Conservation (phyloP, 192 early-diverging fungal species). For the Podila epigama region DNA sequence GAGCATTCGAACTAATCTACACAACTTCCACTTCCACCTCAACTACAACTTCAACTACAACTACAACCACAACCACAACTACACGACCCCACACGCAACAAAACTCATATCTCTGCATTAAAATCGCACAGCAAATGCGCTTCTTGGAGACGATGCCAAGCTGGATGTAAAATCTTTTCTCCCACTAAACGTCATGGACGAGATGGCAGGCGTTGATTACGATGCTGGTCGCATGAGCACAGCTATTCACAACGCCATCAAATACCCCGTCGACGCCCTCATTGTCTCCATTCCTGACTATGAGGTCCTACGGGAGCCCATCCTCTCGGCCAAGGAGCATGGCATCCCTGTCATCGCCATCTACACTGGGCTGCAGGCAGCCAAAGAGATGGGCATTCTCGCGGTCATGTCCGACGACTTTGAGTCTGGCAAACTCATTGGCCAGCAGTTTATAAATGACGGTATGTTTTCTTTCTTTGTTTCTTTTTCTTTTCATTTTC, state of each 20-base stretch:
- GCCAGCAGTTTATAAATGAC: constrained; percentile 12
- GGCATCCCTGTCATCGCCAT: constrained; percentile 38
- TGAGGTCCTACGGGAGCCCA: constrained; percentile 16
- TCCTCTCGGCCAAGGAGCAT: constrained; percentile 4
- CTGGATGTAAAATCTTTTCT: constrained; percentile 19
- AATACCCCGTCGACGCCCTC: constrained; percentile 15
- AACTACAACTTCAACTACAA: too few relatives aligned
- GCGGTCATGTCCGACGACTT: constrained; percentile 43
- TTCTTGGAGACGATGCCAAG: neutral
- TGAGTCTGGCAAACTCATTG: constrained; percentile 25
- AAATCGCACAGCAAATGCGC: neutral
- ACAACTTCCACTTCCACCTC: too few relatives aligned
- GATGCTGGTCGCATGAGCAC: constrained; percentile 10
- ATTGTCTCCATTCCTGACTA: constrained; percentile 41
- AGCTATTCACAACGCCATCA: constrained; percentile 18
- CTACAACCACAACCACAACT: neutral
- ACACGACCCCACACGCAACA: too few relatives aligned
- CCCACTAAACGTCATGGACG: constrained; percentile 7
- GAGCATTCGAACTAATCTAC: too few relatives aligned
- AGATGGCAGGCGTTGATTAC: constrained; percentile 12
- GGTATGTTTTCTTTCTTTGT: neutral
- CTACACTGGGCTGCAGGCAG: constrained; percentile 28
- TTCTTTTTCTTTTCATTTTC: neutral
- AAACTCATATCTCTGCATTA: too few relatives aligned
- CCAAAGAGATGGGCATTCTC: constrained; percentile 24